Evolutionary conservation across 2,329 filamentous ascomycete species (phyloP), one percentile per base, ranked within the genome.

Genomic region (Myrmaecium sp.): DNA sequence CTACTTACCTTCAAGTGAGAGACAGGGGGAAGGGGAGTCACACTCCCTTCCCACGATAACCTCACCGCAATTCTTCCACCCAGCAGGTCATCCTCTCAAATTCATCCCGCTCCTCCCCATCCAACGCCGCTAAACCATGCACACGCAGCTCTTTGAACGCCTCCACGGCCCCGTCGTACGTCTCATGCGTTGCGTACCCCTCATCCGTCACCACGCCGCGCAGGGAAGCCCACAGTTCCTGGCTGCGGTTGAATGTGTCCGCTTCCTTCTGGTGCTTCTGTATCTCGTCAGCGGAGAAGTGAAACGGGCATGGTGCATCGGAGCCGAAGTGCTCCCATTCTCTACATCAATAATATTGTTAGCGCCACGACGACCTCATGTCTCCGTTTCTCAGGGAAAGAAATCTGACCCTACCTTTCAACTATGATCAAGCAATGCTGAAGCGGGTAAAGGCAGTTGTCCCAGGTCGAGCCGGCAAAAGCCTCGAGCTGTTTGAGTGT

Each of bases 401-500:
- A 30, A 6, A 34, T 11, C 28, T 30, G 15, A 30, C 35, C 34
- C 27, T 16, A 41, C 40, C 33, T 38, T 22, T 43, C 32, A 30
- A 43, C 32, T 14, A 29, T 24, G 17, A 43, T 38, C 28, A 44
- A 35, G 17, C 38, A 42, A 30, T 40, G 34, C 29, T 37, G 16
- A 15, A 43, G 31, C 4, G 39, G 35, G 26, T 32, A 40, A 23
- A 42, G 35, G 32, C 38, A 33, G 22, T 40, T 36, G 15, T 42
- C 34, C 40, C 36, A 44, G 22, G 36, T 42, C 31, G 36, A 33
- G 25, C 38, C 35, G 30, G 25, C 33, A 38, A 43, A 44, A 30
- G 40, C 36, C 23, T 41, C 38, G n/a, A 43, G 26, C 26, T 44
- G 36, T 33, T 40, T 43, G 12, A 43, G 34, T 14, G 40, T 43